These are phyloP conservation scores for Curvularia sp. DNA, from an alignment of 2,329 filamentous ascomycete species.

Conservation along the genomic window DNA sequence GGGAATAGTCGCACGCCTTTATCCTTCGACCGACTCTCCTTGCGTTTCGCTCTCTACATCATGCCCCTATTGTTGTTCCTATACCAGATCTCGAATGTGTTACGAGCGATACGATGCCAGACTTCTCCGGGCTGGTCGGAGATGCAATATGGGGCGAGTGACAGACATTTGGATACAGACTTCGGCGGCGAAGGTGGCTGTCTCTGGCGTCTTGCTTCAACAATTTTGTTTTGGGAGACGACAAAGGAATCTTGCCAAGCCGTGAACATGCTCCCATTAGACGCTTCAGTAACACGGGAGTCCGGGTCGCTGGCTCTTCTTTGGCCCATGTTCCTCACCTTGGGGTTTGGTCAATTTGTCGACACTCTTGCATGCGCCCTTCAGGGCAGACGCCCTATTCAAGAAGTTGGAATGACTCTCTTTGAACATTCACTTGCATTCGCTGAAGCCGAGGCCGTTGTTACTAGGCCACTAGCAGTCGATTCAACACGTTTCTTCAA, in stretches of 20 bases:
- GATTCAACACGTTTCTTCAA: slow-evolving; percentile 64
- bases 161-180: slow-evolving; percentile 54
- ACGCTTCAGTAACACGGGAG: slow-evolving; percentile 63
- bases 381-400: slow-evolving; percentile 78
- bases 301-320: slow-evolving; percentile 78
- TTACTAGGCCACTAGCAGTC: slow-evolving; percentile 79
- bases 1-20: slow-evolving; percentile 84
- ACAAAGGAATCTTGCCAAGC: slow-evolving; percentile 78
- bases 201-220: slow-evolving; percentile 75
- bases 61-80: slow-evolving; percentile 43
- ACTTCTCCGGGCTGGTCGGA: slow-evolving; percentile 63
- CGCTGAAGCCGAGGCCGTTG: slow-evolving; percentile 89
- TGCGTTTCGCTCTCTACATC: slow-evolving; percentile 46
- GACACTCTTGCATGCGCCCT: slow-evolving; percentile 89
- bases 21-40: slow-evolving; percentile 72
- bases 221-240: slow-evolving; percentile 74
- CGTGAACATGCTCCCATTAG: slow-evolving; percentile 70
- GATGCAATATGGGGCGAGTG: slow-evolving; percentile 56
- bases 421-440: slow-evolving; percentile 97
- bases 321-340: slow-evolving; percentile 75
- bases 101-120: slow-evolving; percentile 91
- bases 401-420: slow-evolving; percentile 93
- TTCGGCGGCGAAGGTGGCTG: slow-evolving; percentile 68
- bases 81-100: slow-evolving; percentile 71
- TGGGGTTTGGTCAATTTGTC: slow-evolving; percentile 80